Evolutionary conservation across 306 rosid genomes (phyloP), one percentile per base, ranked within the genome.

Genomic region (Arachis hypogaea): DNA sequence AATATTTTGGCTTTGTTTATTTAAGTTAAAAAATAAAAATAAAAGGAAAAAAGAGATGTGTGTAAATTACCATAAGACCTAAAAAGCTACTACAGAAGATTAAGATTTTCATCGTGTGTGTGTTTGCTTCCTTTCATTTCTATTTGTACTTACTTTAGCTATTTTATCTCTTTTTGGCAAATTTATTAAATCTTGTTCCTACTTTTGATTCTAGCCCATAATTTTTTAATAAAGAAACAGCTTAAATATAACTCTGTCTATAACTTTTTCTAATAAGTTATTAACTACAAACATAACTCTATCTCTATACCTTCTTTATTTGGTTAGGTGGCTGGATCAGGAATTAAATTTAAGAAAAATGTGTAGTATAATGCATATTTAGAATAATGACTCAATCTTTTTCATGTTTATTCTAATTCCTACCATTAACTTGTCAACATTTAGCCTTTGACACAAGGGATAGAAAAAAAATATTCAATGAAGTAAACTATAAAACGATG

Each of bases 41-140:
- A 22, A 22, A 22, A 47, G 12, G 60, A 59, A 60, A 5, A 73
- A 50, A 51, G 8, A 8, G 7, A 49, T 11, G n/a, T 43, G 29
- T 30, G 63, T 54, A 36, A 77, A 6, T 77, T 72, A 14, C 57
- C 77, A 70, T 56, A 64, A 62, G 9, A 55, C 49, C n/a, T 82
- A 52, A 68, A 78, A 59, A 75, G 78, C 72, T 69, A 69, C 36
- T 47, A 4, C 11, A 16, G 33, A 28, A 22, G 22, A 45, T 59
- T 44, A 61, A 33, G 12, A 4, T 30, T 38, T 36, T 66, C 41
- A 55, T 33, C 9, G 59, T 12, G 58, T 46, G 46, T 22, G 28
- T 22, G 28, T 22, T 22, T 22, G 28, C 1, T 22, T 22, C 28
- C 30, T 40, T 51, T 12, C 57, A 12, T 47, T 12, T 28, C 6